These are phyloP conservation scores for Aspergillus egyptiacus DNA, from an alignment of 495 filamentous ascomycete species.

Conservation along the genomic window DNA sequence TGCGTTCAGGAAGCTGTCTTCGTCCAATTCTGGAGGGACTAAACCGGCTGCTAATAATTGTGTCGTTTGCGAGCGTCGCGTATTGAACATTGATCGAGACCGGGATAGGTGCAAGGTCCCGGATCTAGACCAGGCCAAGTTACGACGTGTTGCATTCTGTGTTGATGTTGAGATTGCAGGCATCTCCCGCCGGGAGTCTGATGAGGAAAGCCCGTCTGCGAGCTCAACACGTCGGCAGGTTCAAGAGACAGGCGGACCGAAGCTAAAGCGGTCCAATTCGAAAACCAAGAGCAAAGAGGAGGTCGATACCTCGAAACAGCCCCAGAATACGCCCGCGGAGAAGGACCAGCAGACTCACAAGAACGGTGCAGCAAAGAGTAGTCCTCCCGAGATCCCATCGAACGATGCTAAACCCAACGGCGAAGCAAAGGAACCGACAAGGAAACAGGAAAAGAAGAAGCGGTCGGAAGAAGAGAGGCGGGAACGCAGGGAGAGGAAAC, in stretches of 20 bases:
- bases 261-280: conserved; percentile 47
- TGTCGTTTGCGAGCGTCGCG: conserved; percentile 59
- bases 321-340: conserved; percentile 50
- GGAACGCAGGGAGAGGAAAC: conserved; percentile 76
- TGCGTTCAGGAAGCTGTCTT: conserved; percentile 74
- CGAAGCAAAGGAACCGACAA: conserved; percentile 47
- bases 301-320: conserved; percentile 59
- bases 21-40: conserved; percentile 51
- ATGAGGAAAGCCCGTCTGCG: conserved; percentile 32
- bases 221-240: conserved; percentile 23
- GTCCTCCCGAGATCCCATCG: conserved; percentile 14
- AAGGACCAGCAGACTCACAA: conserved; percentile 40
- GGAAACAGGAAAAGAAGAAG: conserved; percentile 89
- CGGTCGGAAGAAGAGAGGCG: conserved; percentile 81
- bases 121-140: conserved; percentile 72
- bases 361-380: conserved; percentile 19
- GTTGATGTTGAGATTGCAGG: conserved; percentile 97
- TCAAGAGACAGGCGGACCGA: conserved; percentile 36
- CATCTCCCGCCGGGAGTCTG: conserved; percentile 41
- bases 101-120: conserved; percentile 73
- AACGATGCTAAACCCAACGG: conserved; percentile 30
- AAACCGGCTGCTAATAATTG: conserved; percentile 46
- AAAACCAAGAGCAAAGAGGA: conserved; percentile 65
- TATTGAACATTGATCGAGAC: conserved; percentile 79
- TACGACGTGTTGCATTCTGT: conserved; percentile 85